phyloP scores from a whole-genome alignment of 2,329 filamentous ascomycete genomes.

The Apiospora koreana region DNA sequence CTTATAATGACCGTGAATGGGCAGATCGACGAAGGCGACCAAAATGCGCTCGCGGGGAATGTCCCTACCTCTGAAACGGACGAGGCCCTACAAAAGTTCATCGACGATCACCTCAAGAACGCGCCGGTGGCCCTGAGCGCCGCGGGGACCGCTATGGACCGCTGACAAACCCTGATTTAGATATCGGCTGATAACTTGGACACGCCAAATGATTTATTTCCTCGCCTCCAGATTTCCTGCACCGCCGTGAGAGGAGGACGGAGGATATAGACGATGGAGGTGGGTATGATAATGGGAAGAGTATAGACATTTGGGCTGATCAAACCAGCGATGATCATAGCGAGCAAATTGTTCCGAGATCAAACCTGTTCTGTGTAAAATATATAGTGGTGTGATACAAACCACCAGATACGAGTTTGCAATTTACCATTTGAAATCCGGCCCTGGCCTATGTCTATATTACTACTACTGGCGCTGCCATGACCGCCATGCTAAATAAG shows the following conservation, averaged over 20 bases:
- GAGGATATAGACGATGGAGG: background rate
- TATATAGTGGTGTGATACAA: background rate
- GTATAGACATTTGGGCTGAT: background rate
- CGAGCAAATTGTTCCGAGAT: background rate
- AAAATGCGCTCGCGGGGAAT: background rate
- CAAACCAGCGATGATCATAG: background rate
- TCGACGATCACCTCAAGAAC: background rate
- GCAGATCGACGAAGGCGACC: background rate
- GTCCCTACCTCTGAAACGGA: background rate
- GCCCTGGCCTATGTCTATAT: background rate
- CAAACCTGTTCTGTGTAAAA: background rate
- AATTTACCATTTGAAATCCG: background rate
- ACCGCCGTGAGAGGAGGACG: too few relatives aligned
- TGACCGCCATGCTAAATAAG: background rate
- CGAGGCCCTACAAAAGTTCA: background rate
- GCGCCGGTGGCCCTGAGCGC: background rate
- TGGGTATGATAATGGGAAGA: background rate
- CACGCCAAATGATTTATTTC: too few relatives aligned
- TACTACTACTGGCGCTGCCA: background rate
- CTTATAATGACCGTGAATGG: background rate
- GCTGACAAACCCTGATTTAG: too few relatives aligned
- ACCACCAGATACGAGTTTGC: background rate
- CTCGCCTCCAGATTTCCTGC: too few relatives aligned
- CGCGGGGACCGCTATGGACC: background rate
- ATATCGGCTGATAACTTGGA: too few relatives aligned